Conservation (phyloP, 192 early-diverging fungal species). For the Entophlyctis luteolus region DNA sequence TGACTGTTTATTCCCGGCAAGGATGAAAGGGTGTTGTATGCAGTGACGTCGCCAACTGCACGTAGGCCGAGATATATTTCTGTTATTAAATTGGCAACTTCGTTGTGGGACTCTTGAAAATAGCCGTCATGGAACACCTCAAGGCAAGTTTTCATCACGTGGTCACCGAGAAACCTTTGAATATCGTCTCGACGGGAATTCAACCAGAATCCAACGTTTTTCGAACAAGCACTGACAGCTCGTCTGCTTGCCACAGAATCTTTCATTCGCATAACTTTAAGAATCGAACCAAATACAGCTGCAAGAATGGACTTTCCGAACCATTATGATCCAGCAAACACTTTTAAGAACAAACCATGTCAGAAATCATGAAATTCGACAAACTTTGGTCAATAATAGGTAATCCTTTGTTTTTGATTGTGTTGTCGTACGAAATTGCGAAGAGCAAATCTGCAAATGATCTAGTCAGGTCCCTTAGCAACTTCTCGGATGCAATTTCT, state of each 20-base stretch:
- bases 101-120: slow-evolving; percentile 31
- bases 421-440: slow-evolving; percentile 7
- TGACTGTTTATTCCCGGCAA: slow-evolving; percentile 30
- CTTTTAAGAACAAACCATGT: neutral
- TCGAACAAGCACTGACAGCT: slow-evolving; percentile 12
- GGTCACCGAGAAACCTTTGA: neutral
- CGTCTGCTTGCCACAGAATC: slow-evolving; percentile 8
- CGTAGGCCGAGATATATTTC: slow-evolving; percentile 32
- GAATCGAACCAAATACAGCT: neutral
- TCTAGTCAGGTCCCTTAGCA: slow-evolving; percentile 35
- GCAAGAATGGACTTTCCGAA: slow-evolving; percentile 21
- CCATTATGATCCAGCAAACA: neutral
- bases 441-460: slow-evolving; percentile 29
- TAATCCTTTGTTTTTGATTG: neutral
- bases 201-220: neutral
- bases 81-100: slow-evolving; percentile 25
- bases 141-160: slow-evolving; percentile 3
- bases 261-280: slow-evolving; percentile 7
- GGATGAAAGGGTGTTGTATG: slow-evolving; percentile 28
- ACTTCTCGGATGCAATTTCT: slow-evolving; percentile 33
- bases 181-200: neutral
- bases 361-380: neutral
- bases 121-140: slow-evolving; percentile 38
- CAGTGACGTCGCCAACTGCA: neutral
- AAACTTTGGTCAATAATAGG: neutral